Percentiles rank a stretch among this genome's conserved stretches.
These are phyloP conservation scores for Fraxinus velutina DNA, from an alignment of 305 asterid genomes.

Conservation along the genomic window DNA sequence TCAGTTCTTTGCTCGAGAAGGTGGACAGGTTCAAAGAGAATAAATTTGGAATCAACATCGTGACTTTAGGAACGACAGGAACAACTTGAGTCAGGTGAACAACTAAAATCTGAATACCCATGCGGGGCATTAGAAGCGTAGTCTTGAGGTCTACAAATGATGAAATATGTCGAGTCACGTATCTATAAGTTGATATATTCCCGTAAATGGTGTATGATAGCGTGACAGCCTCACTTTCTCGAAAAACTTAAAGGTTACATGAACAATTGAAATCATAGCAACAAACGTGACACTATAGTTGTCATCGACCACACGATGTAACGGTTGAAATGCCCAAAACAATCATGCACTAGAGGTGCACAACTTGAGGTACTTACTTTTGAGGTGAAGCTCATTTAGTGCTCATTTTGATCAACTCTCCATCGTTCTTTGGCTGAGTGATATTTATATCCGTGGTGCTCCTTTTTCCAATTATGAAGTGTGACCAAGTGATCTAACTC, in stretches of 20 bases:
- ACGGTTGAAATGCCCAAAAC: background rate
- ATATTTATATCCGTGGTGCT: too few species aligned
- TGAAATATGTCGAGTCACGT: background rate
- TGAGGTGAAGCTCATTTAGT: background rate
- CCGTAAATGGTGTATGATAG: background rate
- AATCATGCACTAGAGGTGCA: background rate
- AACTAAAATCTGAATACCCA: background rate
- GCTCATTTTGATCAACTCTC: too few species aligned
- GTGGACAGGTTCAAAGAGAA: background rate
- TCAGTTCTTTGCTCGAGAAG: background rate
- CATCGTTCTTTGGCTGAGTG: too few species aligned
- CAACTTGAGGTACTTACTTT: background rate
- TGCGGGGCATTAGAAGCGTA: background rate
- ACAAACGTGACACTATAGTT: background rate
- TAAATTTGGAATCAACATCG: background rate
- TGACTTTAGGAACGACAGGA: background rate
- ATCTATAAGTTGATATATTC: background rate
- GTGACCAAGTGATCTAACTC: background rate
- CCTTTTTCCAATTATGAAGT: background rate
- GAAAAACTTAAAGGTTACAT: background rate
- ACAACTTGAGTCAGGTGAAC: background rate
- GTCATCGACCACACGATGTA: background rate
- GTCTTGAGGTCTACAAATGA: background rate
- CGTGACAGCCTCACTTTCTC: background rate
- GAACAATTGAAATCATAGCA: background rate